Percentiles rank a stretch among this genome's conserved stretches.
These are phyloP conservation scores for Mycosarcoma mackinlayi DNA, from an alignment of 1,284 basidiomycete species.

Conservation along the genomic window DNA sequence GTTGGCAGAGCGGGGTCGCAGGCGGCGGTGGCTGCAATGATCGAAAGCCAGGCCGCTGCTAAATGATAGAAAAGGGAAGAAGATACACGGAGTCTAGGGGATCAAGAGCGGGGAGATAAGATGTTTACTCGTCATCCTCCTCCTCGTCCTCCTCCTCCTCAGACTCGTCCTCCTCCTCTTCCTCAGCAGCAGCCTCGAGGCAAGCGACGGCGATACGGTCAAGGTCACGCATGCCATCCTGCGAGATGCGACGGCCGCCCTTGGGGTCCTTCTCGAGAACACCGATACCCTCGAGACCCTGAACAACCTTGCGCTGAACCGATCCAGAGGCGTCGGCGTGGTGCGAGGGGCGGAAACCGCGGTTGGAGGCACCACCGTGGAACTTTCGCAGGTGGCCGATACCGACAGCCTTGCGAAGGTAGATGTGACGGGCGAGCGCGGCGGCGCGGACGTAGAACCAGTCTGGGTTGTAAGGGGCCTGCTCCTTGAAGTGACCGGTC, in stretches of 20 bases:
- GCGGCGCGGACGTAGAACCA: constrained; percentile 99
- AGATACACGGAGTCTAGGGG: no score
- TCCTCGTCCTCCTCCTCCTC: constrained; percentile 79
- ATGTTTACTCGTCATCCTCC: constrained; percentile 61
- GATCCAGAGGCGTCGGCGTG: constrained; percentile 86
- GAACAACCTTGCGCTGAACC: constrained; percentile 76
- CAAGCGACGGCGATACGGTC: constrained; percentile 98
- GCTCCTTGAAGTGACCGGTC: constrained; percentile 97
- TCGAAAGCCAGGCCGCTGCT: no score
- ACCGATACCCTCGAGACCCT: constrained; percentile 98
- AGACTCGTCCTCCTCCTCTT: constrained; percentile 83
- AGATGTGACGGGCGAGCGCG: constrained; percentile 99
- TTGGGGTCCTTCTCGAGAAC: constrained; percentile 91
- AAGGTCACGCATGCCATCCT: constrained; percentile 95
- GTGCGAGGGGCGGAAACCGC: constrained; percentile 88
- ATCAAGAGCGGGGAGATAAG: background rate
- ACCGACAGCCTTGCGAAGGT: constrained; percentile 98
- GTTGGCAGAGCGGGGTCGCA: background rate
- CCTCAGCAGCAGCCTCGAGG: constrained; percentile 85
- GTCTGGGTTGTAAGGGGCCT: constrained; percentile 97
- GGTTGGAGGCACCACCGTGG: constrained; percentile 92
- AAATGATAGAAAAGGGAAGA: background rate
- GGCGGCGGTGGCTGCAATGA: no score
- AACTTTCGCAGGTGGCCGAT: constrained; percentile 95
- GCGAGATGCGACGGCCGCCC: constrained; percentile 93